Conservation (phyloP, 202 grass and related monocot species). For the Dendrocalamus latiflorus region DNA sequence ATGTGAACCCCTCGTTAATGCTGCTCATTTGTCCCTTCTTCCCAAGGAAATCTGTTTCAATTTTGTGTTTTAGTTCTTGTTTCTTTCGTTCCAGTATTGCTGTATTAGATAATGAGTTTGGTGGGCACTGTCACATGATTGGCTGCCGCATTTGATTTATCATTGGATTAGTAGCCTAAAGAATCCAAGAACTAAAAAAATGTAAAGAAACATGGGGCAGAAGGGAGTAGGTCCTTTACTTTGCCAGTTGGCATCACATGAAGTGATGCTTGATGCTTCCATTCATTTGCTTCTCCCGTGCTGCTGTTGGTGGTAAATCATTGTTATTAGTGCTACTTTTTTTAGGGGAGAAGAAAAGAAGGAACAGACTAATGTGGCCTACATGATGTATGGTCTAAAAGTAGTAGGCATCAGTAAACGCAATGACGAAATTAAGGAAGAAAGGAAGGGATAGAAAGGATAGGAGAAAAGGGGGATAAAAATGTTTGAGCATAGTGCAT, state of each 20-base stretch:
- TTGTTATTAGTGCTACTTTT: not conserved
- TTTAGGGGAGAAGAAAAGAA: not conserved
- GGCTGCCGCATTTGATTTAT: no score
- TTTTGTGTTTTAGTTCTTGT: not conserved
- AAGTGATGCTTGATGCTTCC: conserved; percentile 45
- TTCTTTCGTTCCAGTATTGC: no score
- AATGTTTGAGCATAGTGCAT: conserved; percentile 19
- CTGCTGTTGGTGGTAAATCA: conserved; percentile 33
- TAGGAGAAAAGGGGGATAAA: not conserved
- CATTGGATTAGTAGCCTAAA: no score
- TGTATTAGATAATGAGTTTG: no score
- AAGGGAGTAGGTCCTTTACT: conserved; percentile 44
- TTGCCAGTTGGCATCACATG: conserved; percentile 37
- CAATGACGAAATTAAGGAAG: conserved; percentile 24
- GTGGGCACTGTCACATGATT: no score
- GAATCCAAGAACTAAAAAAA: no score
- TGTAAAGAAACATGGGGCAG: conserved; percentile 7
- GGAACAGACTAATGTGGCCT: conserved; percentile 18
- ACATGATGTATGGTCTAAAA: conserved; percentile 26
- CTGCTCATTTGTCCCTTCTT: not conserved
- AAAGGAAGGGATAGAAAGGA: conserved; percentile 27
- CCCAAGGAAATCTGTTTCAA: conserved; percentile 4
- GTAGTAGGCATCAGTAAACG: conserved; percentile 15
- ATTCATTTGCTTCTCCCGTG: conserved; percentile 14
- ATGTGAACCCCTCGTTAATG: not conserved